Evolutionary conservation across 805 yeast species (phyloP), one percentile per base, ranked within the genome.

Genomic region (Cyberlindnera misumaiensis): DNA sequence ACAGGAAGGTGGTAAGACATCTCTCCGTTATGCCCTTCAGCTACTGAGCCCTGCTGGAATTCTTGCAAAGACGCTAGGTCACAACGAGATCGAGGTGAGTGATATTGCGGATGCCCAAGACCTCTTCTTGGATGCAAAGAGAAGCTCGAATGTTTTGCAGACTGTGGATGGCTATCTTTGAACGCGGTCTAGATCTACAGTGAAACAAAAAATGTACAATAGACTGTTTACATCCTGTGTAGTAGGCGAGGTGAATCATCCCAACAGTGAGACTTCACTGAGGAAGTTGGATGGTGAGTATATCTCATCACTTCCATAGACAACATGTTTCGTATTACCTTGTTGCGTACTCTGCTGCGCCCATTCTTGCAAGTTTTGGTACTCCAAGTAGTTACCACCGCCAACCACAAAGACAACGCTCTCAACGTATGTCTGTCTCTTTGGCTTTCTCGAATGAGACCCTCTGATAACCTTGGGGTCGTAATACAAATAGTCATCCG

Each of bases 361-460:
- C 94, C 96, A 89, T 59, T 89, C 96, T 60, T 86, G 95, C 54
- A 93, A 72, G 55, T 90, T 90, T 43, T 89, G 94, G 58, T 90
- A 93, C 64, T 93, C 99, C 45, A 85, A 65, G 58, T 88, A 93
- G 60, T 86, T 89, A 34, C 97, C 97, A 27, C 98, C 98, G 18
- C 98, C 99, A 40, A 93, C 89, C 37, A 89, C 86, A 59, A 93
- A 93, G 15, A 93, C 95, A 35, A 86, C 65, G 2, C 94, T 77
- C 48, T 87, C 93, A 42, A 77, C 78, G 59, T 85, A 87, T 10
- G 80, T 67, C 48, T 81, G 84, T 55, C 95, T 77, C 59, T 78
- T 83, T 28, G 97, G 97, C 28, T 89, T 90, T 51, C 83, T 79
- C 3, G 95, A 79, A 51, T 83, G 89, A 6, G 94, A 82, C 4